Conservation (phyloP, 306 rosid species). For the Medicago arabica region DNA sequence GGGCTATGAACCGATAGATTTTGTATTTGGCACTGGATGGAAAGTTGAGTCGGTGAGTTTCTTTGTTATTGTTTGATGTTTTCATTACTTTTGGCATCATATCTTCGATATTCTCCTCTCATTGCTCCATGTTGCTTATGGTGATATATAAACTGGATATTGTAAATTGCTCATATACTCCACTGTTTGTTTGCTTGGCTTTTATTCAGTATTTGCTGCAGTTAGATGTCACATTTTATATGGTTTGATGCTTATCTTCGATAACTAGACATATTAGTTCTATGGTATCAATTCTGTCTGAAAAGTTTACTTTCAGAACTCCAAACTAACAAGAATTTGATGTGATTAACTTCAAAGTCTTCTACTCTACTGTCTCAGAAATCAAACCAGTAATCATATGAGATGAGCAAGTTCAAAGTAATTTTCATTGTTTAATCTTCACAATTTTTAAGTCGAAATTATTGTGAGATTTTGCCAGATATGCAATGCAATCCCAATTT, state of each 20-base stretch:
- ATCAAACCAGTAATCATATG: constrained; percentile 10
- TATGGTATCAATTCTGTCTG: neutral
- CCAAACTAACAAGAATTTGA: neutral
- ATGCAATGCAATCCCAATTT: neutral
- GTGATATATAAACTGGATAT: constrained; percentile 10
- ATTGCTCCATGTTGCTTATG: constrained; percentile 29
- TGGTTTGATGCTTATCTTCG: constrained; percentile 28
- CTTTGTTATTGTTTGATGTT: constrained; percentile 13
- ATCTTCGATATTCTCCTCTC: constrained; percentile 5
- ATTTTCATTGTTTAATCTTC: neutral
- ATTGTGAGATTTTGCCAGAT: constrained; percentile 27
- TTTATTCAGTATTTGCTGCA: constrained; percentile 4
- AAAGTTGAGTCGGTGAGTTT: constrained; percentile 86
- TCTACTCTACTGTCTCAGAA: constrained; percentile 15
- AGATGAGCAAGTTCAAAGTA: constrained; percentile 2
- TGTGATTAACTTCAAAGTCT: constrained; percentile 19
- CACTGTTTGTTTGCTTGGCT: constrained; percentile 1
- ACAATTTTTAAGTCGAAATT: neutral
- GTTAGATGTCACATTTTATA: constrained; percentile 22
- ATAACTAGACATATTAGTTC: constrained; percentile 18
- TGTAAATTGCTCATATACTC: constrained; percentile 20
- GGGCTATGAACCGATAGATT: constrained; percentile 82
- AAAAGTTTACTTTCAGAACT: constrained; percentile 16
- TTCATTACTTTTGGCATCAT: constrained; percentile 17
- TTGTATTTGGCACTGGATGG: constrained; percentile 66